Percentiles rank a stretch among this genome's conserved stretches.
Evolutionary conservation across 169 alveolate genomes (phyloP).

Genomic region (Theileria equi): DNA sequence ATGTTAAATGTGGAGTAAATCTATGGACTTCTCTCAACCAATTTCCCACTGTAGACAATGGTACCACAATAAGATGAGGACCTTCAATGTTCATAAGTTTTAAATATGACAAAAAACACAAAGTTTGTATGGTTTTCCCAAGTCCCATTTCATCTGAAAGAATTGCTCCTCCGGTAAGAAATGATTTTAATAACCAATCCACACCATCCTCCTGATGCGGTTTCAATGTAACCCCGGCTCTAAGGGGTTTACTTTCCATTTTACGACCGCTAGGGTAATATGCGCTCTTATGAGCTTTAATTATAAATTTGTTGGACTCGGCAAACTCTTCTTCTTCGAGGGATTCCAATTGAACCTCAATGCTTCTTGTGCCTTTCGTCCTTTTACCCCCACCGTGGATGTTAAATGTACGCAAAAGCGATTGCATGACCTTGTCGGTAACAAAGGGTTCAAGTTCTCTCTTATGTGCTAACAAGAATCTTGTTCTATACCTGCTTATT

Average conservation of each 20-base stretch:
- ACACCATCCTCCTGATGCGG: conserved; percentile 89
- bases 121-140: conserved; percentile 89
- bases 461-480: conserved; percentile 79
- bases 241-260: conserved; percentile 73
- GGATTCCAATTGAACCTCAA: conserved; percentile 64
- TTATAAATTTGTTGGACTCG: conserved; percentile 72
- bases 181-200: conserved; percentile 84
- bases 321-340: conserved; percentile 70
- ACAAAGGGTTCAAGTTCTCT: conserved; percentile 80
- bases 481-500: conserved; percentile 74
- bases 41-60: conserved; percentile 91
- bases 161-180: conserved; percentile 86
- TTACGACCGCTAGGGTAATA: conserved; percentile 75
- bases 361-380: no score
- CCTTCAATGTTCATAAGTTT: conserved; percentile 81
- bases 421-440: conserved; percentile 71
- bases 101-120: conserved; percentile 82
- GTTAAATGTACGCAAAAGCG: conserved; percentile 67
- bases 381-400: conserved; percentile 43
- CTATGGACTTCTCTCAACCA: conserved; percentile 92
- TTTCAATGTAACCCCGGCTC: conserved; percentile 81
- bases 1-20: conserved; percentile 84
- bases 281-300: conserved; percentile 67
- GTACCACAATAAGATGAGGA: conserved; percentile 93
- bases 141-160: conserved; percentile 91